phyloP scores from a whole-genome alignment of 306 rosid genomes.

The Lupinus albus region DNA sequence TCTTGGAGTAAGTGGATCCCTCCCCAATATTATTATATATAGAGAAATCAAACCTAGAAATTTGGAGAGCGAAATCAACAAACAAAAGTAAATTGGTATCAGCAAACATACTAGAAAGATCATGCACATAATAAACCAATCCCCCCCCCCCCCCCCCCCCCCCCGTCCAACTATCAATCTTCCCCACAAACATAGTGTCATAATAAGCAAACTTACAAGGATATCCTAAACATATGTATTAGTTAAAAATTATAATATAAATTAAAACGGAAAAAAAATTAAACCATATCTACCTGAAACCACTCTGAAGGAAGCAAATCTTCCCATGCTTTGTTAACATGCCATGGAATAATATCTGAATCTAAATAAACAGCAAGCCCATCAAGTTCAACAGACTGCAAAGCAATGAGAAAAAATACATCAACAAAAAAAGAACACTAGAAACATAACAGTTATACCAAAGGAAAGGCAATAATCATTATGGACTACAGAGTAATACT shows the following conservation, averaged over 20 bases:
- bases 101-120: not conserved
- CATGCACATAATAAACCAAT: too few relatives aligned
- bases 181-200: slow-evolving; percentile 20
- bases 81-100: slow-evolving; percentile 12
- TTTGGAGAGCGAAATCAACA: not conserved
- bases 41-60: not conserved
- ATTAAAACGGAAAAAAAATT: slow-evolving; percentile 38
- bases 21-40: not conserved
- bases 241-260: slow-evolving; percentile 10
- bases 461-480: slow-evolving; percentile 21
- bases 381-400: slow-evolving; percentile 86
- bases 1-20: too few relatives aligned
- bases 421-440: slow-evolving; percentile 37
- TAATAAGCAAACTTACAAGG: slow-evolving; percentile 6
- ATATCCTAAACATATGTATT: slow-evolving; percentile 6
- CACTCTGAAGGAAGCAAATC: slow-evolving; percentile 92
- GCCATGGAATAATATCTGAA: slow-evolving; percentile 82
- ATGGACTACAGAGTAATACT: slow-evolving; percentile 2
- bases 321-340: slow-evolving; percentile 77
- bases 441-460: slow-evolving; percentile 9
- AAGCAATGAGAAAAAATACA: slow-evolving; percentile 38
- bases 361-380: slow-evolving; percentile 88
- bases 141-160: too few relatives aligned
- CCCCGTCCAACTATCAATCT: slow-evolving; percentile 13
- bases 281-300: slow-evolving; percentile 72